Conservation (phyloP, 73 alveolate species). For the Tetrahymena thermophila region DNA sequence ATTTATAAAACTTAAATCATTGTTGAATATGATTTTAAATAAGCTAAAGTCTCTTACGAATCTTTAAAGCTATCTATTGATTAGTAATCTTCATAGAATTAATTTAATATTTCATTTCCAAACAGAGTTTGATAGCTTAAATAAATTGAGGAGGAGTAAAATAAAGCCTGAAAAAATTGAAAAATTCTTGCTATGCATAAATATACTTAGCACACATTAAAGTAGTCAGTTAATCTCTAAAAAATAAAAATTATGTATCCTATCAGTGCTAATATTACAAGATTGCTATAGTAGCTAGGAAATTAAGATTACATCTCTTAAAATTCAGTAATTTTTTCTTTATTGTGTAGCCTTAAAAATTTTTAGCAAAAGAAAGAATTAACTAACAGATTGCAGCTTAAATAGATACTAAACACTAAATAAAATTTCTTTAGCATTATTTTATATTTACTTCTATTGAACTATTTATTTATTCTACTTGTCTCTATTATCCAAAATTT, state of each 20-base stretch:
- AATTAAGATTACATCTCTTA: not conserved
- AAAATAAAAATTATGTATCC: not conserved
- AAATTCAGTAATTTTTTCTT: not conserved
- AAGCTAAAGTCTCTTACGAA: not conserved
- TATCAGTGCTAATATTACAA: not conserved
- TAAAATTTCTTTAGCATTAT: not conserved
- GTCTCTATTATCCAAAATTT: no score
- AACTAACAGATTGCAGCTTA: not conserved
- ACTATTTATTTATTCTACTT: not conserved
- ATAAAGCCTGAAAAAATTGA: not conserved
- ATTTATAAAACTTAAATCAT: not conserved
- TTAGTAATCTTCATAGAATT: not conserved
- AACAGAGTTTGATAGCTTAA: not conserved
- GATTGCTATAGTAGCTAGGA: not conserved
- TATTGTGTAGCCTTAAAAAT: not conserved
- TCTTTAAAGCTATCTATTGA: not conserved
- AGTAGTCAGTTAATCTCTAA: not conserved
- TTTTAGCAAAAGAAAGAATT: not conserved
- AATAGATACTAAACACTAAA: not conserved
- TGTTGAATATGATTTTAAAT: not conserved
- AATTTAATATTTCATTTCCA: not conserved
- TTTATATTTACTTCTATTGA: not conserved
- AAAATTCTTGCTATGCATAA: not conserved
- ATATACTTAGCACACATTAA: not conserved
- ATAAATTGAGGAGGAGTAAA: not conserved